Evolutionary conservation across 345 rosid species (phyloP), one percentile per base, ranked within the genome.

Genomic region (Acer negundo): DNA sequence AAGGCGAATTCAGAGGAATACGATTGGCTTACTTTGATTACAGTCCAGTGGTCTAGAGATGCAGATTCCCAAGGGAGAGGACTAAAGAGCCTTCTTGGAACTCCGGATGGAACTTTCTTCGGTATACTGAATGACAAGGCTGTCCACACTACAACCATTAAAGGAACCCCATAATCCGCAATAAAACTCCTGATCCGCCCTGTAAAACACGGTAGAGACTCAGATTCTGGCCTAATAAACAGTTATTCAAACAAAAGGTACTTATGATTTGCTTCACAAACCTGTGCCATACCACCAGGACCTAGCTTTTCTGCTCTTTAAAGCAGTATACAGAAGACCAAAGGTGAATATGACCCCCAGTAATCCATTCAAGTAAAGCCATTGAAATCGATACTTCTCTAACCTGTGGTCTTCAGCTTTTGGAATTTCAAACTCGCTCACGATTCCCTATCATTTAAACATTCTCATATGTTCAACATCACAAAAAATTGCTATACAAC

Each of bases 141-240:
- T 4, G 95, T 93, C 98, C 98, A 94, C 38, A 87, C 81, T 73
- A 91, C 79, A 65, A 94, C 97, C 97, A 90, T 92, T 28, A 90
- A 78, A 1, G 97, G 97, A 76, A 94, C 97, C 9, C 98, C 98
- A 72, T 93, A 93, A 78, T 93, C 98, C 46, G 98, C 93, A 13
- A 85, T 79, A 83, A 91, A 86, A 78, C 89, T 87, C 78, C 97
- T 85, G 24, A 79, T 68, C 87, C 87, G 81, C 8, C 90, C 94
- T 93, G 67, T 75, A 24, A 6, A 70, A 58, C 53, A 49, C 38
- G 5, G 22, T 10, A 75, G 28, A 7, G 19, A 12, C 10, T 56
- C 76, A 72, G 71, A 24, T 55, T 65, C 75, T 6, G 19, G n/a
- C 26, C 63, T 59, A n/a, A 70, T 6, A 11, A 46, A 31, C 6